These are phyloP conservation scores for Geoglossum cookeanum DNA, from an alignment of 2,329 filamentous ascomycete genomes.

Conservation along the genomic window DNA sequence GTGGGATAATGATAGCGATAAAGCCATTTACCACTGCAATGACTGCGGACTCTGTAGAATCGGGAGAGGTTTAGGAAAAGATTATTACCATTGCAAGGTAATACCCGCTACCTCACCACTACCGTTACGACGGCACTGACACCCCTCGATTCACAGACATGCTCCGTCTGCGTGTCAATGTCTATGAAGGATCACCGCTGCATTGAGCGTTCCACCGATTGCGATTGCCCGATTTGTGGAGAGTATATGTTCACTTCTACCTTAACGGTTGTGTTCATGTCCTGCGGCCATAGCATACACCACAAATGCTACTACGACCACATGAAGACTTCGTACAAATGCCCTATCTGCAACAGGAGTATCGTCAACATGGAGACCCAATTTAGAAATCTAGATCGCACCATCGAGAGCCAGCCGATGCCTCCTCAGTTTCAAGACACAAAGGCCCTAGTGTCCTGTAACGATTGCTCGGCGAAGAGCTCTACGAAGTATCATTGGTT, in stretches of 20 bases:
- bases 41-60: constrained; percentile 92
- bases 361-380: constrained; percentile 95
- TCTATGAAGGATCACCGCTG: constrained; percentile 75
- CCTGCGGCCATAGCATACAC: constrained; percentile 91
- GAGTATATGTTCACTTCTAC: constrained; percentile 93
- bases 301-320: constrained; percentile 74
- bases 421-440: constrained; percentile 64
- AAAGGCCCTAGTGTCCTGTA: constrained; percentile 71
- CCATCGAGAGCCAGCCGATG: constrained; percentile 83
- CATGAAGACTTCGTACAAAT: constrained; percentile 82
- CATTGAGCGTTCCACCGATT: constrained; percentile 84
- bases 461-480: constrained; percentile 81
- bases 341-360: constrained; percentile 88
- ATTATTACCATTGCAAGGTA: constrained; percentile 97
- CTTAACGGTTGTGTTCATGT: constrained; percentile 78
- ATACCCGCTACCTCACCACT: constrained; percentile 8
- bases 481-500: constrained; percentile 87
- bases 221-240: constrained; percentile 89
- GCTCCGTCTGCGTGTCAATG: constrained; percentile 86
- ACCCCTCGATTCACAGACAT: constrained; percentile 38
- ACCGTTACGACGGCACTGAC: neutral
- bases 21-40: constrained; percentile 86
- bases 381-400: constrained; percentile 76
- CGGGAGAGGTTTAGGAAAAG: constrained; percentile 79
- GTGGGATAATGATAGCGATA: constrained; percentile 84